Percentiles rank a stretch among this genome's conserved stretches.
phyloP scores from a whole-genome alignment of 2,329 filamentous ascomycete genomes.

The Stenocarpella maydis region DNA sequence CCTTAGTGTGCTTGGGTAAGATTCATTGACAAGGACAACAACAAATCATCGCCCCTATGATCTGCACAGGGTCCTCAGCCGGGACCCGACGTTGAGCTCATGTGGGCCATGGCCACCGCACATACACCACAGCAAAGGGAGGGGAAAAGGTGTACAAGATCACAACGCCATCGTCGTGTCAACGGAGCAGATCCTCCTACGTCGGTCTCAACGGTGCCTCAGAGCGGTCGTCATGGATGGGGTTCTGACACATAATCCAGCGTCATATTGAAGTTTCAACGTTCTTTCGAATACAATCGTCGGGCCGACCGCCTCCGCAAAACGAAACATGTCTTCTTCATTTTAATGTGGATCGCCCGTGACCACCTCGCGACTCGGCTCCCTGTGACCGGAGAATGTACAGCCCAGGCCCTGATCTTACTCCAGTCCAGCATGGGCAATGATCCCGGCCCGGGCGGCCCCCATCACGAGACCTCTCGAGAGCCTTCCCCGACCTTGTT shows the following conservation, averaged over 20 bases:
- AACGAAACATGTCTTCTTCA: slow-evolving; percentile 6
- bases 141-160: not conserved
- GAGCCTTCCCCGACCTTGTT: not conserved
- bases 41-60: slow-evolving; percentile 12
- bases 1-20: not conserved
- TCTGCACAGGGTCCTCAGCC: slow-evolving; percentile 1
- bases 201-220: not conserved
- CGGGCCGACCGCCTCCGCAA: slow-evolving; percentile 2
- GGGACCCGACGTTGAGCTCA: not conserved
- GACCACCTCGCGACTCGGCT: not conserved
- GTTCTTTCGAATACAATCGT: not conserved
- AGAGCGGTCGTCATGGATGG: not conserved
- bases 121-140: too few species aligned
- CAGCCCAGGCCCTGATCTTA: not conserved
- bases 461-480: not conserved
- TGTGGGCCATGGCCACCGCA: slow-evolving; percentile 5
- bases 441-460: not conserved
- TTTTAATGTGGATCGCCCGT: slow-evolving; percentile 8
- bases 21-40: not conserved
- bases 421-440: not conserved
- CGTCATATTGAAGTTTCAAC: not conserved
- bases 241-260: not conserved
- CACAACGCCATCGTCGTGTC: not conserved
- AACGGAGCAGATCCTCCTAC: slow-evolving; percentile 3
- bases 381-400: not conserved